A percentile compares a stretch with the other conserved stretches of the same genome.
Evolutionary conservation across 2,329 filamentous ascomycete species (phyloP).

Genomic region (Tolypocladium album): DNA sequence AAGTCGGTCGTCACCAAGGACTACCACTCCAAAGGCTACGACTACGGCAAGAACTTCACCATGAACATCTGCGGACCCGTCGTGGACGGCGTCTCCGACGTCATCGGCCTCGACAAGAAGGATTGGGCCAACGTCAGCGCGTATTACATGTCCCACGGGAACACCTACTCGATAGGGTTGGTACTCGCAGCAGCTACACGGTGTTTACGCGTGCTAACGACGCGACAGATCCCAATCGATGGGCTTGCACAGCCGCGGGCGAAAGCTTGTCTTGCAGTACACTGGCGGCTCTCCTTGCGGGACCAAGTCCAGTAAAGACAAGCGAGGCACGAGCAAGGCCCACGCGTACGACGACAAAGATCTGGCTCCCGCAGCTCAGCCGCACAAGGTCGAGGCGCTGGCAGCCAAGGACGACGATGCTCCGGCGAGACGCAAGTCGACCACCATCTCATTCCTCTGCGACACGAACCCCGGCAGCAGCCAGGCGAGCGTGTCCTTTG

Average conservation of each 20-base stretch:
- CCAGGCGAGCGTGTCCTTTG: conserved; percentile 67
- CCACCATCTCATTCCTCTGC: conserved; percentile 87
- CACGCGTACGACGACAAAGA: neutral
- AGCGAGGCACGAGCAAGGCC: neutral
- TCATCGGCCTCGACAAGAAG: conserved; percentile 51
- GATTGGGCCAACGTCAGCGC: conserved; percentile 67
- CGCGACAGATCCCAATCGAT: conserved; percentile 33
- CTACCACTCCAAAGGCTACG: conserved; percentile 59
- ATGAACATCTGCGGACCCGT: conserved; percentile 72
- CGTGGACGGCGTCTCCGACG: conserved; percentile 51
- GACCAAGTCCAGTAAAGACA: conserved; percentile 22
- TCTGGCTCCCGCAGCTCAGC: neutral
- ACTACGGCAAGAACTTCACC: conserved; percentile 74
- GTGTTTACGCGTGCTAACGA: neutral
- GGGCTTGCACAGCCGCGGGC: conserved; percentile 48
- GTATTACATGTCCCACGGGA: conserved; percentile 57
- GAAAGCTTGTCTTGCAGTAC: conserved; percentile 69
- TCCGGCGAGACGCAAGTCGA: conserved; percentile 53
- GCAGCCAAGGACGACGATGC: conserved; percentile 15
- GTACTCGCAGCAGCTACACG: conserved; percentile 15
- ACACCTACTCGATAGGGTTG: conserved; percentile 66
- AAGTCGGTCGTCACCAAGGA: conserved; percentile 33
- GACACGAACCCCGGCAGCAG: conserved; percentile 66
- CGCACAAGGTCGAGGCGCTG: conserved; percentile 12
- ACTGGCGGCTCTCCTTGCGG: conserved; percentile 66